Conservation (phyloP, 495 filamentous ascomycete genomes). For the Pyrenula aspistea region DNA sequence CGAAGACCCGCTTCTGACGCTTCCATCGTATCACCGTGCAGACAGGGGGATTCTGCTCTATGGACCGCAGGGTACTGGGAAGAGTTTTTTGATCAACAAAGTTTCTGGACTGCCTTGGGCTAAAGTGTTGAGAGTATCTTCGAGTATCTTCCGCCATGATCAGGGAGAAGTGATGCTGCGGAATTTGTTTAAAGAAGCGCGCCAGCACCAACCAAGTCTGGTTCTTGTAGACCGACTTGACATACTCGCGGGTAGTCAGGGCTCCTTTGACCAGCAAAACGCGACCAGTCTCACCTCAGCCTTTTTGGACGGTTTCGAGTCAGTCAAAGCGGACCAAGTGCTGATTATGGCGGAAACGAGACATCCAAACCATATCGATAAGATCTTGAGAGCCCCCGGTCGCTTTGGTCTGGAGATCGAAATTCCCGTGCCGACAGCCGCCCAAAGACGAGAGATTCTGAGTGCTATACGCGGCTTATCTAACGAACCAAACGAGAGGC, state of each 20-base stretch:
- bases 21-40: slow-evolving; percentile 31
- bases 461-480: slow-evolving; percentile 25
- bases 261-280: slow-evolving; percentile 22
- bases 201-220: slow-evolving; percentile 60
- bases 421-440: slow-evolving; percentile 64
- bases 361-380: slow-evolving; percentile 63
- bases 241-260: slow-evolving; percentile 51
- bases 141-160: slow-evolving; percentile 31
- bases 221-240: slow-evolving; percentile 78
- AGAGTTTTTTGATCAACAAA: slow-evolving; percentile 54
- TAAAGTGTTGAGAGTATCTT: slow-evolving; percentile 47
- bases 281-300: slow-evolving; percentile 18
- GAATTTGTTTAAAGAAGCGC: slow-evolving; percentile 61
- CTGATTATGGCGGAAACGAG: slow-evolving; percentile 66
- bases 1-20: slow-evolving; percentile 15
- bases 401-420: slow-evolving; percentile 63
- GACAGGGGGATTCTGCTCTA: slow-evolving; percentile 58
- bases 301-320: slow-evolving; percentile 32
- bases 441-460: slow-evolving; percentile 66
- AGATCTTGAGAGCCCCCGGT: slow-evolving; percentile 51
- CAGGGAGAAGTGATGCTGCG: slow-evolving; percentile 43
- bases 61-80: slow-evolving; percentile 76
- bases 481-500: slow-evolving; percentile 15
- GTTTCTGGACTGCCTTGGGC: slow-evolving; percentile 61
- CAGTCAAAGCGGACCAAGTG: slow-evolving; percentile 31